Conservation (phyloP, 1,284 basidiomycete genomes). For the Microbotryum violaceum region DNA sequence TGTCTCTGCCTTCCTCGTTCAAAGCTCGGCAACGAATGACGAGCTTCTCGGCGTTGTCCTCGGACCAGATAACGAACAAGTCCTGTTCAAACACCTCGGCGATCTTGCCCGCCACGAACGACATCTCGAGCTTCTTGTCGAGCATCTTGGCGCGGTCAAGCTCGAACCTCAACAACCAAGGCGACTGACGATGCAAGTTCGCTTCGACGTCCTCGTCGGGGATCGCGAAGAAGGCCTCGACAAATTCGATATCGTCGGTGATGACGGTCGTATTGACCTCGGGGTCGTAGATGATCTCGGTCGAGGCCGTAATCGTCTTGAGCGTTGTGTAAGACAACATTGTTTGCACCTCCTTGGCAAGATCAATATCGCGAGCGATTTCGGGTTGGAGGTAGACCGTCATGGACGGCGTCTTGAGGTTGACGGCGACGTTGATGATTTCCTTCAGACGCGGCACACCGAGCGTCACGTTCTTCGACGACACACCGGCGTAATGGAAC, state of each 20-base stretch:
- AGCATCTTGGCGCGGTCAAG: conserved; percentile 97
- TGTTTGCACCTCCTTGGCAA: conserved; percentile 82
- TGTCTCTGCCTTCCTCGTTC: conserved; percentile 31
- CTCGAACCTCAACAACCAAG: conserved; percentile 94
- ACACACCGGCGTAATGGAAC: conserved; percentile 98
- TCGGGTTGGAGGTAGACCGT: conserved; percentile 78
- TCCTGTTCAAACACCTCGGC: conserved; percentile 93
- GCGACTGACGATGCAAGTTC: conserved; percentile 84
- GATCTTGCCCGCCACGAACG: conserved; percentile 88
- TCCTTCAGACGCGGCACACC: conserved; percentile 97
- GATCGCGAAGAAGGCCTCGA: conserved; percentile 98
- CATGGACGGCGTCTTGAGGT: conserved; percentile 96
- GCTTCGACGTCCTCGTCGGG: conserved; percentile 93
- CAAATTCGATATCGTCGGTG: conserved; percentile 91
- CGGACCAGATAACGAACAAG: conserved; percentile 95
- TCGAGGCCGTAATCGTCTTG: conserved; percentile 86
- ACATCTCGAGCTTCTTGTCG: conserved; percentile 92
- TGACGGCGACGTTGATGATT: conserved; percentile 97
- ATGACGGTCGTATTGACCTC: conserved; percentile 87
- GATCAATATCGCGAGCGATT: conserved; percentile 54
- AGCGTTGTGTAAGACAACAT: conserved; percentile 91
- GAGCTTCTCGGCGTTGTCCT: conserved; percentile 97
- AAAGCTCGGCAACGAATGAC: conserved; percentile 90
- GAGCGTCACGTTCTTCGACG: conserved; percentile 93
- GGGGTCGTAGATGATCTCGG: conserved; percentile 98